Evolutionary conservation across 148 eudicot genomes (phyloP).

Genomic region (Spergularia bocconei): DNA sequence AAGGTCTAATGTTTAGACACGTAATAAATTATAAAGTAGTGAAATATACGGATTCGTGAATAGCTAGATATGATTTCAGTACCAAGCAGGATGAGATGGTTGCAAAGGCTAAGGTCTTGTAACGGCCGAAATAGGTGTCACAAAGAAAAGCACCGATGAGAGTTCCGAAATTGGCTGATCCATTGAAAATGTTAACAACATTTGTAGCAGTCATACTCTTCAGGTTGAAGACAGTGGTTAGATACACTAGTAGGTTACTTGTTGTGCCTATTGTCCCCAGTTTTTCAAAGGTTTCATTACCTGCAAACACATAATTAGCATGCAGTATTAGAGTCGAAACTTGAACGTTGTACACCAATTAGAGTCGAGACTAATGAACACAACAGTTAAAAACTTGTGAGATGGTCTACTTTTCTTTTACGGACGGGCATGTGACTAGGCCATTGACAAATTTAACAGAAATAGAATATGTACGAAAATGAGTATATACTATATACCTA

Average conservation of each 20-base stretch:
- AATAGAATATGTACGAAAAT: neutral
- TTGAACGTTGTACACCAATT: no score
- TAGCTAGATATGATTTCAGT: neutral
- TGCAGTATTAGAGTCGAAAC: neutral
- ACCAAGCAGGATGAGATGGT: constrained; percentile 44
- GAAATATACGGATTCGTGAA: neutral
- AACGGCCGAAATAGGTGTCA: constrained; percentile 62
- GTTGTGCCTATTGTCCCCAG: constrained; percentile 59
- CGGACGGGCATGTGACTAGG: no score
- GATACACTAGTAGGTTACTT: constrained; percentile 52
- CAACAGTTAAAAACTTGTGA: no score
- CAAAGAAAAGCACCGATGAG: constrained; percentile 51
- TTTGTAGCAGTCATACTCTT: constrained; percentile 44
- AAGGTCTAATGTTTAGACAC: no score
- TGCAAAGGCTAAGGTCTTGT: constrained; percentile 46
- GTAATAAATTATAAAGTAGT: neutral
- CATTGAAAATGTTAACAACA: constrained; percentile 49
- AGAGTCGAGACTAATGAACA: no score
- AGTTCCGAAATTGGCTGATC: constrained; percentile 57
- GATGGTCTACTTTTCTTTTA: no score
- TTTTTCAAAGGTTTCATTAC: constrained; percentile 70
- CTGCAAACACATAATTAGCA: constrained; percentile 23
- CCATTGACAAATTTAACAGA: no score
- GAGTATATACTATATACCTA: constrained; percentile 36
- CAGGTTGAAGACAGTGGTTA: constrained; percentile 60